Base-by-base conservation (phyloP, 768 basidiomycete species). In the Inosperma sp. region DNA sequence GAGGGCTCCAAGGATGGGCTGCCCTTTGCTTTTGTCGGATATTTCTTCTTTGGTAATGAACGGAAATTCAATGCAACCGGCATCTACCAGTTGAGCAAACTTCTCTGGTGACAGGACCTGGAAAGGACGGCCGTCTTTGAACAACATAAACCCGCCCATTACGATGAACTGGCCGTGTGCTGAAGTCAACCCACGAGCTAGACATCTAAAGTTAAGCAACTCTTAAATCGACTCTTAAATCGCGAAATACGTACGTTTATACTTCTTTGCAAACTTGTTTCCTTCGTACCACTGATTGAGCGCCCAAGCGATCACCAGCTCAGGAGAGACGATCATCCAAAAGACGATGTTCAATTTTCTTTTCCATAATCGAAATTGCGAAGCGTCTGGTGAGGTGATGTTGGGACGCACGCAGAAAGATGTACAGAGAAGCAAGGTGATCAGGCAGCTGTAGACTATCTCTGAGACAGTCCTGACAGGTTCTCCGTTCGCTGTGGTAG, bases 61-160 rank as follows among this genome's bases (percentile, higher is more conserved):
- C 7, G 49, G 49, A 36, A 51, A 51, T 44, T 35, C 33, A 25
- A 51, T 51, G 50, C 42, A 51, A 26, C 40, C 29, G 22, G 14
- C 3, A 1, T 51, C 42, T 14, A 51, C 16, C 16, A 44, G 30
- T 7, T 17, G 23, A 22, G 9, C 23, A 26, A 51, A 51, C 23
- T 14, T 13, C n/a, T 45, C 50, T 17, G 42, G 50, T 8, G 41
- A 44, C 27, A 51, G 1, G 25, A 51, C 50, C 6, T 51, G 50
- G 34, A 41, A 34, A 36, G 50, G 50, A 25, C 17, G 40, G 21
- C 34, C 49, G 14, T 51, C 49, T 34, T 43, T 44, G 16, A 33
- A 51, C 2, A 51, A 16, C 27, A 54, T 6, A 42, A 46, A 49
- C n/a, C 48, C 48, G 19, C 53, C 53, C 53, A 54, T 54, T 22